phyloP scores from a whole-genome alignment of 345 rosid species.

The Sisymbrium altissimum region DNA sequence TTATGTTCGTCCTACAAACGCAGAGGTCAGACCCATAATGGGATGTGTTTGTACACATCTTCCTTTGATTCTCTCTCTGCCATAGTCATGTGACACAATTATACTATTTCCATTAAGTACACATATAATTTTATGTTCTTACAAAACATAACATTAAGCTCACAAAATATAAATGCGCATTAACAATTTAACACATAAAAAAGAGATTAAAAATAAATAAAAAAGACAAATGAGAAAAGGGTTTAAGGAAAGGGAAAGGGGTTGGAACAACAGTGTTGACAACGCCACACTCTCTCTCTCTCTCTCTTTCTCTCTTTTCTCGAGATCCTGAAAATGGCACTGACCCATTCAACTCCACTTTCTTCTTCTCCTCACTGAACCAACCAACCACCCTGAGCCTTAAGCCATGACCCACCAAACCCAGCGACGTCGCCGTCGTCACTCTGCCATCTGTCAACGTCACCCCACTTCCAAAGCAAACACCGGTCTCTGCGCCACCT shows the following conservation, averaged over 20 bases:
- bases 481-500: constrained; percentile 62
- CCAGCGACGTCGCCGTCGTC: constrained; percentile 43
- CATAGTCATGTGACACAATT: constrained; percentile 21
- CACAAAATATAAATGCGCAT: background rate
- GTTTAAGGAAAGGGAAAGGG: constrained; percentile 19
- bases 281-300: constrained; percentile 2
- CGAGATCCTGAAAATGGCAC: constrained; percentile 27
- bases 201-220: background rate
- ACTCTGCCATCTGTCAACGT: constrained; percentile 49
- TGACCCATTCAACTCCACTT: constrained; percentile 3
- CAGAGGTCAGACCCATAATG: constrained; percentile 34
- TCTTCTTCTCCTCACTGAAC: constrained; percentile 14
- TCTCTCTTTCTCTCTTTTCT: background rate
- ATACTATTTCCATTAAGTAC: background rate
- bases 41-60: constrained; percentile 21
- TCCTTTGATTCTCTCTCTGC: constrained; percentile 21
- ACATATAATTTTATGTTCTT: background rate
- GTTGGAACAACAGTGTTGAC: background rate
- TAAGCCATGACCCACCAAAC: constrained; percentile 41
- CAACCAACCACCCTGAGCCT: background rate
- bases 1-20: constrained; percentile 24
- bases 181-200: background rate
- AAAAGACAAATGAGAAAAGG: background rate
- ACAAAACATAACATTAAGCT: background rate
- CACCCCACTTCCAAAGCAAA: constrained; percentile 58